phyloP scores from a whole-genome alignment of 2,329 filamentous ascomycete genomes.

The Emergomyces orientalis region DNA sequence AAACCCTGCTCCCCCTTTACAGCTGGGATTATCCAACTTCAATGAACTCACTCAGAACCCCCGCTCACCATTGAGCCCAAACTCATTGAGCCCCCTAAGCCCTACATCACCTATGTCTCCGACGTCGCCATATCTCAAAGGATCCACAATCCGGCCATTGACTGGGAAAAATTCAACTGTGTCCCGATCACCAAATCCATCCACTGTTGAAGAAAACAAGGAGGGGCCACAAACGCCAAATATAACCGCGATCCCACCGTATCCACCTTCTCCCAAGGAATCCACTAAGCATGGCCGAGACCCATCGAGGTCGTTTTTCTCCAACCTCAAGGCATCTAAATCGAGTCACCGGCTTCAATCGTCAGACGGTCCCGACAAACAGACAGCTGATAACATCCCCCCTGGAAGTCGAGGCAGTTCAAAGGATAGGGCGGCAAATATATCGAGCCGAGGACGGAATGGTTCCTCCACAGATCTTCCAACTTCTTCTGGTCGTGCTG shows the following conservation, averaged over 20 bases:
- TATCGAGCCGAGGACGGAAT: conserved; percentile 26
- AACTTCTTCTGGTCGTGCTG: conserved; percentile 23
- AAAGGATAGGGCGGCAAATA: conserved; percentile 32
- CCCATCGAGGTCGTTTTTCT: conserved; percentile 39
- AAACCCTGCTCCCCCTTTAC: conserved; percentile 12
- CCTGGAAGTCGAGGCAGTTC: conserved; percentile 36
- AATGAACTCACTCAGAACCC: conserved; percentile 2
- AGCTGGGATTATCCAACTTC: conserved; percentile 14
- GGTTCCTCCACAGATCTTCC: conserved; percentile 37
- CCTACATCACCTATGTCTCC: conserved; percentile 14
- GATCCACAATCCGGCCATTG: conserved; percentile 33
- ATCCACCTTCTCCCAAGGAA: conserved; percentile 36
- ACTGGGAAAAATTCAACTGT: conserved; percentile 24
- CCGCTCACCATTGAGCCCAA: conserved; percentile 10
- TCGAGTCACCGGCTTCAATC: conserved; percentile 35
- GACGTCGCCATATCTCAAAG: conserved; percentile 11
- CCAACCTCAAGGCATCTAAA: conserved; percentile 39
- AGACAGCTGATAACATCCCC: conserved; percentile 27
- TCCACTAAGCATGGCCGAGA: conserved; percentile 35
- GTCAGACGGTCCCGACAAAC: conserved; percentile 31
- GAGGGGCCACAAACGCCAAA: conserved; percentile 30
- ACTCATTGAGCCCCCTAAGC: conserved; percentile 8
- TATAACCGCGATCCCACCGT: conserved; percentile 38
- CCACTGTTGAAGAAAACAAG: conserved; percentile 17
- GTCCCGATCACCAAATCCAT: conserved; percentile 23